Percentiles rank a stretch among this genome's conserved stretches.
Conservation (phyloP, 345 rosid genomes). For the Populus tremula region DNA sequence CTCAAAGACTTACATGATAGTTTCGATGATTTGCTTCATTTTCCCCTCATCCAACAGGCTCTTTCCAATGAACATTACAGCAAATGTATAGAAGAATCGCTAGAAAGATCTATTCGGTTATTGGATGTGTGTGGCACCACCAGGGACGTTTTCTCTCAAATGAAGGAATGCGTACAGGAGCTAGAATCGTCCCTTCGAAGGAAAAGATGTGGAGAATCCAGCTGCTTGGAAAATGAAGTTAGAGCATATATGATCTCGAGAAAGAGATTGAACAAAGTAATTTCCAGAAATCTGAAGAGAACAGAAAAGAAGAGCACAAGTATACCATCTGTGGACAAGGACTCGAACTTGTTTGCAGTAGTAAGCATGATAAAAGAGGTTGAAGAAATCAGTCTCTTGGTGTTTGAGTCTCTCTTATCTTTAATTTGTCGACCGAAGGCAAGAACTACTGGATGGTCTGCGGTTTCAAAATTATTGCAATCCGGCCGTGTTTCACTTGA, state of each 20-base stretch:
- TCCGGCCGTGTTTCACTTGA: background rate
- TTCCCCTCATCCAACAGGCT: background rate
- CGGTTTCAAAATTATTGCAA: background rate
- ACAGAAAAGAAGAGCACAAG: background rate
- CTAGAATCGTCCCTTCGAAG: constrained; percentile 4
- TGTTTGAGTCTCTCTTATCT: background rate
- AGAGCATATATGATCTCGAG: constrained; percentile 4
- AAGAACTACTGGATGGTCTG: background rate
- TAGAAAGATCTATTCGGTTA: constrained; percentile 2
- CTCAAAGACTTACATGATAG: background rate
- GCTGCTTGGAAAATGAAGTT: background rate
- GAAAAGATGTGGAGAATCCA: background rate
- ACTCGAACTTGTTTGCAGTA: background rate
- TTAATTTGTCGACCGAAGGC: background rate
- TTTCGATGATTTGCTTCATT: background rate
- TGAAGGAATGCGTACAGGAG: constrained; percentile 1
- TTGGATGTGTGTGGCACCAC: background rate
- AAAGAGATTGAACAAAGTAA: constrained; percentile 1
- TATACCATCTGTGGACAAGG: background rate
- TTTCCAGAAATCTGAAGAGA: background rate
- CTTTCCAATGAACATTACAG: background rate
- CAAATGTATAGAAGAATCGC: background rate
- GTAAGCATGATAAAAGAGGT: background rate
- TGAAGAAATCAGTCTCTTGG: background rate
- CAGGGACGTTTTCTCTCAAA: constrained; percentile 11